phyloP scores from a whole-genome alignment of 257 asterid genomes.

The Jacaranda copaia region DNA sequence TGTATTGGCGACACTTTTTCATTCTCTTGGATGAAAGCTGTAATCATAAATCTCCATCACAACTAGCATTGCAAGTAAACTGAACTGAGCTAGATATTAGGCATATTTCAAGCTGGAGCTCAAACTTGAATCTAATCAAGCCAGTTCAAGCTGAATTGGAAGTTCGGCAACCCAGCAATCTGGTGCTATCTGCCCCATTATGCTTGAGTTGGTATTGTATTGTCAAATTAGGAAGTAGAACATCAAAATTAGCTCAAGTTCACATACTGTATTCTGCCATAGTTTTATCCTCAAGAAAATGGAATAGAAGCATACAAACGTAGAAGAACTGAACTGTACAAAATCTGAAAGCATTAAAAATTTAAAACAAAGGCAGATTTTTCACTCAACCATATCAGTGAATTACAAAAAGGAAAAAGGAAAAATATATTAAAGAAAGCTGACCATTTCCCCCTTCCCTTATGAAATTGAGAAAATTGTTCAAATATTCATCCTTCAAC shows the following conservation, averaged over 20 bases:
- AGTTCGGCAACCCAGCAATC: background rate
- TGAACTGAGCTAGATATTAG: background rate
- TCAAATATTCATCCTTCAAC: no score
- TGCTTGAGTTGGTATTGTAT: conserved; percentile 10
- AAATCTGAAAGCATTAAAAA: background rate
- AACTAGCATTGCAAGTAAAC: background rate
- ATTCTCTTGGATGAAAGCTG: background rate
- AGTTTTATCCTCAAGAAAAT: no score
- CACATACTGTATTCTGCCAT: background rate
- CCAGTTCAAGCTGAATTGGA: background rate
- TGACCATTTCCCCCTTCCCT: no score
- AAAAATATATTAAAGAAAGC: no score
- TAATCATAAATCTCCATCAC: background rate
- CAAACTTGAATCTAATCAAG: background rate
- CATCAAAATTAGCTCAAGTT: background rate
- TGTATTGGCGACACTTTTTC: background rate
- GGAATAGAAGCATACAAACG: no score
- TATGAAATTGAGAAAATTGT: no score
- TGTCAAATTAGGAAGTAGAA: background rate
- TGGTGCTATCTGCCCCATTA: background rate
- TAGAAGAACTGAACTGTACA: background rate
- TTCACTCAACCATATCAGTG: no score
- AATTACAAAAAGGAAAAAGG: no score
- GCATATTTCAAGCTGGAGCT: conserved; percentile 11
- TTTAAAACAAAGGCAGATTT: no score